These are phyloP conservation scores for Gamarada debralockiae DNA, from an alignment of 495 filamentous ascomycete species.

Conservation along the genomic window DNA sequence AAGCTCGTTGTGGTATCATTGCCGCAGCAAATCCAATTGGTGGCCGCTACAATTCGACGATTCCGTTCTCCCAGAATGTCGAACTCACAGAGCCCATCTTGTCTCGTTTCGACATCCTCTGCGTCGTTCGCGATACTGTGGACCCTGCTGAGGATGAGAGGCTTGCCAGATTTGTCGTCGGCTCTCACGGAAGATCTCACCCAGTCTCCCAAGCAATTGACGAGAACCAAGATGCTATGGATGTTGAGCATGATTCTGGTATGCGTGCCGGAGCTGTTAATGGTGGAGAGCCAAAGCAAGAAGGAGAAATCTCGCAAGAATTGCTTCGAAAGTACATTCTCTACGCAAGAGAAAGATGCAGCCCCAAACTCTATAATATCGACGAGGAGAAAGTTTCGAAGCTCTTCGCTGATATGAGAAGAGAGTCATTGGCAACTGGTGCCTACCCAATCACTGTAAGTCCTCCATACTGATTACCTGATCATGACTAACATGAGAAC, in stretches of 20 bases:
- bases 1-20: constrained; percentile 96
- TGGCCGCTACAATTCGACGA: constrained; percentile 93
- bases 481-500: constrained; percentile 6
- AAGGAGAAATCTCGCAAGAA: constrained; percentile 85
- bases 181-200: constrained; percentile 87
- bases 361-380: constrained; percentile 94
- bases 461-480: constrained; percentile 11
- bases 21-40: constrained; percentile 97
- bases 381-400: constrained; percentile 96
- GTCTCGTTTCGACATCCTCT: constrained; percentile 98
- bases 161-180: constrained; percentile 90
- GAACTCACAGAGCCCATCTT: constrained; percentile 96
- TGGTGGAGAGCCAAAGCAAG: constrained; percentile 53
- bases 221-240: constrained; percentile 45
- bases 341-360: constrained; percentile 86
- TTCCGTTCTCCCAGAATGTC: constrained; percentile 93
- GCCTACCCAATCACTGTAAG: constrained; percentile 97
- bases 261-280: constrained; percentile 29
- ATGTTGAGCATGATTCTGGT: constrained; percentile 26
- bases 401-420: constrained; percentile 93
- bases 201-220: constrained; percentile 56
- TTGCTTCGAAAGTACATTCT: constrained; percentile 95
- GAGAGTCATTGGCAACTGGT: constrained; percentile 87
- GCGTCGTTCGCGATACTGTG: constrained; percentile 96
- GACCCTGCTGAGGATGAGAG: constrained; percentile 94